A percentile compares a stretch with the other conserved stretches of the same genome.
Conservation (phyloP, 2,329 filamentous ascomycete genomes). For the Xylaria sp. region DNA sequence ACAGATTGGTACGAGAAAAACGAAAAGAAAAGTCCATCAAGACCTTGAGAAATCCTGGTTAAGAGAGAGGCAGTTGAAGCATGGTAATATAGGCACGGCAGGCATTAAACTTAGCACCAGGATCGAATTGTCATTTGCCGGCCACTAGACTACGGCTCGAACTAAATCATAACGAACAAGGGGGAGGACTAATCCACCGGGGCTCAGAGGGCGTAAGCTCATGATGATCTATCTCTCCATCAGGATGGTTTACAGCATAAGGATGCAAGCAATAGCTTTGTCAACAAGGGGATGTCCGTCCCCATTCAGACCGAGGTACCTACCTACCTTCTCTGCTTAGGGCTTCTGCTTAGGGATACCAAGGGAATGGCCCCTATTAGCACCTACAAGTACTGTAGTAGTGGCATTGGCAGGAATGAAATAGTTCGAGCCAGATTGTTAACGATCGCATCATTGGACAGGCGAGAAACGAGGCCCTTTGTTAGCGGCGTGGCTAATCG, state of each 20-base stretch:
- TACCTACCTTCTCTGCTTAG: background rate
- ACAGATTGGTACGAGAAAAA: background rate
- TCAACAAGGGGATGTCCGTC: conserved; percentile 20
- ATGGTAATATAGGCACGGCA: conserved; percentile 9
- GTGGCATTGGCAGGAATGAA: background rate
- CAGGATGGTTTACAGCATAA: conserved; percentile 33
- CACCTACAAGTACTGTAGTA: too few species aligned
- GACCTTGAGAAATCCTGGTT: background rate
- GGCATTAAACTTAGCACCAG: conserved; percentile 8
- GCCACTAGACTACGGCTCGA: conserved; percentile 15
- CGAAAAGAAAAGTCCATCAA: background rate
- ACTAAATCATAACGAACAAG: conserved; percentile 30
- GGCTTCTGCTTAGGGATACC: background rate
- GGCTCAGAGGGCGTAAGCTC: conserved; percentile 31
- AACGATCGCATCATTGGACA: conserved; percentile 22
- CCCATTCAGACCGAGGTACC: background rate
- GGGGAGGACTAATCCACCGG: conserved; percentile 25
- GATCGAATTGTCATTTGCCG: conserved; percentile 30
- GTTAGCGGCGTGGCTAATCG: conserved; percentile 16
- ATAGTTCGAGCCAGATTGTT: conserved; percentile 2
- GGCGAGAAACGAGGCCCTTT: conserved; percentile 4
- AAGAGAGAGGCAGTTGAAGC: conserved; percentile 12
- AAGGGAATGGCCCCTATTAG: background rate
- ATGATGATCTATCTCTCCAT: conserved; percentile 35
- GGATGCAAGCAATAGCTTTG: conserved; percentile 25